Base-by-base conservation (phyloP, 164 flowering plant genomes). In the Protea cynaroides region DNA sequence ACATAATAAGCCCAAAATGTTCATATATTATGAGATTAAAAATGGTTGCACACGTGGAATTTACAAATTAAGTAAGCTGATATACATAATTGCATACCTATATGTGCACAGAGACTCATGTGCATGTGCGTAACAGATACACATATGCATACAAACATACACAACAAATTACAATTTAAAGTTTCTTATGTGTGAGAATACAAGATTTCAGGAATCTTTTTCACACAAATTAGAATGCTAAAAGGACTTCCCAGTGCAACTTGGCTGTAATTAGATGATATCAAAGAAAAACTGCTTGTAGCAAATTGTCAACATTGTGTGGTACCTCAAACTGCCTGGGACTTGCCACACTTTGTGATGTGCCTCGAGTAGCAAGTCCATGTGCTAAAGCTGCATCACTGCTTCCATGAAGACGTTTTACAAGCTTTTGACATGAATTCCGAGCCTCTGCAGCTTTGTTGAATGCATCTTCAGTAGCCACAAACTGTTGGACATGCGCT, bases 381-480 rank as follows among this genome's bases (percentile, higher is more conserved):
- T 81, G 72, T 37, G 86, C 74, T 64, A 82, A 69, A 62, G 74
- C 70, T 25, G 65, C 73, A 74, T 85, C 94, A 64, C 63, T 72
- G 72, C 78, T 79, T 71, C 94, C 94, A 62, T 84, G 84, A 56
- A 95, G 76, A 38, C 88, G 90, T 68, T 80, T 84, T 56, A 87
- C 67, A 66, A 90, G 96, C 68, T 79, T 84, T 72, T 86, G 84
- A 69, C 82, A 81, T 61, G 78, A 62, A 49, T 77, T 82, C 74
- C 92, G 76, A 56, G 99, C 97, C 77, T 95, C 99, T 52, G 90
- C 86, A 71, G 99, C 98, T 81, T 90, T 90, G 75, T 95, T 95
- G 17, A 87, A 79, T 49, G 97, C 92, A 84, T 92, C 99, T 87
- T 95, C 97, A 71, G 99, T 92, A 56, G 96, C 98, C 77, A 95